Conservation (phyloP, 2,329 filamentous ascomycete species). For the Talaromyces sp. region DNA sequence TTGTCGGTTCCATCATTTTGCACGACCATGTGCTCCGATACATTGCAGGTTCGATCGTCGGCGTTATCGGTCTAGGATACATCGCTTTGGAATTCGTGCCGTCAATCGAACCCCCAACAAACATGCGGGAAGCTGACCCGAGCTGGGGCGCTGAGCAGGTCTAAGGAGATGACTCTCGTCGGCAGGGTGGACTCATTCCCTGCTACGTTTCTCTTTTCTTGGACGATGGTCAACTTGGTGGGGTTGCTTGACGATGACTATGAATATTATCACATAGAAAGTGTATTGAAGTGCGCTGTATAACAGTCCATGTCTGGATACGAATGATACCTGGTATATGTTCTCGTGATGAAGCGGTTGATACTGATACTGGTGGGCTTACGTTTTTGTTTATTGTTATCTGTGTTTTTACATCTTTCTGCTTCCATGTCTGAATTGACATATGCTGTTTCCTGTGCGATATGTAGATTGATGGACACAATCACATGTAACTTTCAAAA, state of each 20-base stretch:
- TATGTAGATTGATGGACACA: not conserved
- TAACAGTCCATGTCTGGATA: not conserved
- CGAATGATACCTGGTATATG: not conserved
- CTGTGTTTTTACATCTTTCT: not conserved
- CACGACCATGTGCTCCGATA: constrained; percentile 61
- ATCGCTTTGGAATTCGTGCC: constrained; percentile 69
- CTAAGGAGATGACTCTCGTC: constrained; percentile 36
- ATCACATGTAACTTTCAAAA: not conserved
- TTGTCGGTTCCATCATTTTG: constrained; percentile 81
- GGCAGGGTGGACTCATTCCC: too few relatives aligned
- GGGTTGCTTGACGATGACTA: not conserved
- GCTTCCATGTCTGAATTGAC: not conserved
- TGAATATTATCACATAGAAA: constrained; percentile 1
- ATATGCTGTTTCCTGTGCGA: not conserved
- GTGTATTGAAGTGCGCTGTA: not conserved
- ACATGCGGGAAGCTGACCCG: constrained; percentile 73
- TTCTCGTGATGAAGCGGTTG: not conserved
- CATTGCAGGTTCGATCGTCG: constrained; percentile 73
- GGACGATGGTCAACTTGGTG: not conserved
- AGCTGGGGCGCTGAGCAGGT: constrained; percentile 76
- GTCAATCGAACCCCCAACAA: constrained; percentile 71
- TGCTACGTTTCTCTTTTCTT: too few relatives aligned
- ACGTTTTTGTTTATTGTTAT: not conserved
- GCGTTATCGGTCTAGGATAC: constrained; percentile 73
- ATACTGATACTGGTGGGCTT: not conserved